Base-by-base conservation (phyloP, 164 flowering plant genomes). In the Tinospora cordifolia region DNA sequence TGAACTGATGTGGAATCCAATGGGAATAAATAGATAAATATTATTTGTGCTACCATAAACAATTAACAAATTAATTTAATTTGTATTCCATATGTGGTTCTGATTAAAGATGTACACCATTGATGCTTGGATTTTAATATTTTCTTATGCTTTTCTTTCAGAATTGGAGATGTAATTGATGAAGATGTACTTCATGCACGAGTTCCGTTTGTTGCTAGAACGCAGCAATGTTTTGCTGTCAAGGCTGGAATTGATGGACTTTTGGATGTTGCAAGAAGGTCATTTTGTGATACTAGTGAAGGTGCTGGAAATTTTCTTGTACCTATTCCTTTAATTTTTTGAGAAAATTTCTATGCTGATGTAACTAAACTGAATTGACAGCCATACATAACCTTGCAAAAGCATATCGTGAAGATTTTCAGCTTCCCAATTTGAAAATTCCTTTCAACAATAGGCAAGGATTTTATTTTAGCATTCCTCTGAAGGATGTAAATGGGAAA, bases 171-270 rank as follows among this genome's bases (percentile, higher is more conserved):
- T 74, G 90, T 89, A 63, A 90, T 95, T 72, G 97, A 92, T 74
- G 98, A 92, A 72, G 97, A 95, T 81, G 96, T 92, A 68, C 90
- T 90, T 77, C 96, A 95, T 81, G 87, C 99, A 74, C 81, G 98
- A 67, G 95, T 85, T 79, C 96, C 99, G 71, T 95, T 95, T 80
- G 87, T 95, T 85, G 98, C 99, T 12, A 90, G 93, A 62, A 95
- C 97, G 13, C 96, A 91, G 73, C 99, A 92, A 80, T 95, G 99
- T 81, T 95, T 95, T 82, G 99, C 99, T 81, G 88, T 95, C 71
- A 95, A 95, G 85, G 92, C 98, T 76, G 99, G 99, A 74, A 87
- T 90, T 69, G 99, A 95, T 88, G 99, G 98, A 70, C 84, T 90
- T 74, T 80, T 95, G 67, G 99, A 95, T 79, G 86, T 90, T 78